A percentile compares a stretch with the other conserved stretches of the same genome.
phyloP scores from a whole-genome alignment of 352 stramenopile genomes.

The Phytophthora chlamydospora region DNA sequence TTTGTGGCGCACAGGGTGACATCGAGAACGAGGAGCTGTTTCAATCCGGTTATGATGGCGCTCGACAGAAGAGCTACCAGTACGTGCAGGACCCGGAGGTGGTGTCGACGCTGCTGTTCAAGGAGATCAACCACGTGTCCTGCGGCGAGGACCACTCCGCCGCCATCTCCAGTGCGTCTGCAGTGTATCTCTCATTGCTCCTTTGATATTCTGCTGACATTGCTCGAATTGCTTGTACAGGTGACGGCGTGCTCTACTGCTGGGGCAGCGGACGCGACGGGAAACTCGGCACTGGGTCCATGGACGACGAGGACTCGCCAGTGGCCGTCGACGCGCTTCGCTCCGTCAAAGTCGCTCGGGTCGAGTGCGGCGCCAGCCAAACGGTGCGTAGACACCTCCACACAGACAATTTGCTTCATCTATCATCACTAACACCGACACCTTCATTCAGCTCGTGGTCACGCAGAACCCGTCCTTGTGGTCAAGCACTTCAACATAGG shows the following conservation, averaged over 20 bases:
- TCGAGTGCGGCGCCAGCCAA: constrained; percentile 59
- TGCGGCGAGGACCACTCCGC: constrained; percentile 75
- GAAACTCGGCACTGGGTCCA: constrained; percentile 69
- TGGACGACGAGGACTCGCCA: constrained; percentile 61
- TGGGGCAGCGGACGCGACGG: constrained; percentile 72
- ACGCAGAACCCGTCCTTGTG: constrained; percentile 54
- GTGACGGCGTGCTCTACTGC: constrained; percentile 66
- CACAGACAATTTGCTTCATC: constrained; percentile 11
- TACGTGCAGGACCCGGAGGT: constrained; percentile 55
- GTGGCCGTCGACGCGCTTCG: constrained; percentile 56
- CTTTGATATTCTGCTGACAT: constrained; percentile 1
- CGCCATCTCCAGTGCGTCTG: constrained; percentile 60
- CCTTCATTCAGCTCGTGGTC: constrained; percentile 32
- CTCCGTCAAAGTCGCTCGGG: constrained; percentile 61
- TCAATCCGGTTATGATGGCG: constrained; percentile 67
- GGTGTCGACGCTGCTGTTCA: constrained; percentile 53
- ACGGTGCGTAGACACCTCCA: constrained; percentile 48
- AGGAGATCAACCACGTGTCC: constrained; percentile 50
- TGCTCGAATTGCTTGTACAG: constrained; percentile 22
- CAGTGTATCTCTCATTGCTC: background rate
- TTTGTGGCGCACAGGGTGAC: constrained; percentile 45
- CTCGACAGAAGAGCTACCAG: constrained; percentile 72
- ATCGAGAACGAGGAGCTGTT: constrained; percentile 74
- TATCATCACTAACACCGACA: background rate
- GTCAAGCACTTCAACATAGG: background rate